Evolutionary conservation across 2,329 filamentous ascomycete species (phyloP), one percentile per base, ranked within the genome.

Genomic region (Fusarium sp.): DNA sequence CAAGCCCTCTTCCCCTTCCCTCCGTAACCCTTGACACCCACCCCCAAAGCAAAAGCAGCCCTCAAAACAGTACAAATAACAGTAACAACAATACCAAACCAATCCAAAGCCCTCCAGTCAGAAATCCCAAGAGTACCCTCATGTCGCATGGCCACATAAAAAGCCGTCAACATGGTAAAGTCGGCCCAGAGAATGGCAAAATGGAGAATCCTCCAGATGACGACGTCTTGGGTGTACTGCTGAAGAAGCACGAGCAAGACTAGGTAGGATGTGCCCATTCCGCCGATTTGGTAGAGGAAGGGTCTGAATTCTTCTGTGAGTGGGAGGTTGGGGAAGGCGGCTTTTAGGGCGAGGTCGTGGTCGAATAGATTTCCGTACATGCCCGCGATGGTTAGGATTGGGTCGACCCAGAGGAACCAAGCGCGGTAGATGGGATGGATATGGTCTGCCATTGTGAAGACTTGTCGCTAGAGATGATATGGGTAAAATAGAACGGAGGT

Each of bases 361-460:
- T 70, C 58, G 33, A 73, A 49, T 13, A 74, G 20, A 18, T 70
- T 73, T 13, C 4, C 61, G 14, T 66, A 71, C 42, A 74, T 70
- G 2, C 72, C 72, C 0, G 33, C 5, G 7, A 69, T 6, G 3
- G 72, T 72, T 0, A 73, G 44, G 38, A 69, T 42, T 6, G 72
- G 72, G n/a, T 74, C 72, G 16, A 73, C 18, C 72, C 72, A 74
- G 36, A 71, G 42, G 54, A 74, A 74, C 64, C 61, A 73, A 7
- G 61, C 7, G 46, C 40, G 56, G 50, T 74, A 74, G 6, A 69
- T 31, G 4, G 65, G 64, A 18, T 72, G 70, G 3, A 73, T 62
- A 3, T 63, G 51, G 34, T 58, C 61, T 0, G 60, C 36, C 40
- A 73, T 70, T 38, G 33, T 66, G 36, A 31, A 49, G 14, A 1